Conservation (phyloP, 2,329 filamentous ascomycete genomes). For the Calonectria hawksworthii region DNA sequence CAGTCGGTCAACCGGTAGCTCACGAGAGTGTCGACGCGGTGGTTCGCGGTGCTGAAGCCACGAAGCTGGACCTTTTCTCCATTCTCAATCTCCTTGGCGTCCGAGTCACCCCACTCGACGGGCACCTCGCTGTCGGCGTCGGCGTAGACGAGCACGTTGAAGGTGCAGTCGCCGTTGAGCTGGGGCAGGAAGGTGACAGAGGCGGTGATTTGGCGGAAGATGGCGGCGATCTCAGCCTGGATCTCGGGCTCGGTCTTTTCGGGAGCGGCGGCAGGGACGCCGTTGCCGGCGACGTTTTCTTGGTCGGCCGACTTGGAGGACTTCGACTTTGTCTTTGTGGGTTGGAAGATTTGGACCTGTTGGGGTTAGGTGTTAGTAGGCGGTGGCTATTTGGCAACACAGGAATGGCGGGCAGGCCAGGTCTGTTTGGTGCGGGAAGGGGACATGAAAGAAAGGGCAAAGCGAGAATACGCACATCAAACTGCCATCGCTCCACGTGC, state of each 20-base stretch:
- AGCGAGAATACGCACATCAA: slow-evolving; percentile 74
- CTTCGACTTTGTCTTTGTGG: slow-evolving; percentile 53
- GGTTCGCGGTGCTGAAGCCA: slow-evolving; percentile 95
- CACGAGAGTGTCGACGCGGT: slow-evolving; percentile 94
- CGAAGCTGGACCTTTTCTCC: slow-evolving; percentile 95
- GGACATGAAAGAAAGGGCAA: neutral
- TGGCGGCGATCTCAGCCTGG: slow-evolving; percentile 93
- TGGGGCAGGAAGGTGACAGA: slow-evolving; percentile 97
- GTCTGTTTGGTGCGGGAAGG: too few relatives aligned
- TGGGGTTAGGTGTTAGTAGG: slow-evolving; percentile 24
- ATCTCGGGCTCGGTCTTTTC: slow-evolving; percentile 96
- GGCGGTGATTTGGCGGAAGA: slow-evolving; percentile 98
- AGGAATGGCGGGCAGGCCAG: too few relatives aligned
- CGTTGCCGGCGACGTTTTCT: slow-evolving; percentile 73
- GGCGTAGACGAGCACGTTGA: slow-evolving; percentile 98
- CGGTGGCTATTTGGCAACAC: neutral
- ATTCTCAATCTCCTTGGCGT: slow-evolving; percentile 95
- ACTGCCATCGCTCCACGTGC: slow-evolving; percentile 97
- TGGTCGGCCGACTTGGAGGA: slow-evolving; percentile 72
- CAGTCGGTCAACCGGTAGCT: slow-evolving; percentile 78
- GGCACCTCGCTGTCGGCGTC: slow-evolving; percentile 97
- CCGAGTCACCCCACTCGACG: slow-evolving; percentile 98
- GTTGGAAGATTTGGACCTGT: slow-evolving; percentile 57
- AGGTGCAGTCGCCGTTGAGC: slow-evolving; percentile 91
- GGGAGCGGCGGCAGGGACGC: slow-evolving; percentile 37